A percentile compares a stretch with the other conserved stretches of the same genome.
Conservation (phyloP, 2,329 filamentous ascomycete genomes). For the Hypomyces rosellus region DNA sequence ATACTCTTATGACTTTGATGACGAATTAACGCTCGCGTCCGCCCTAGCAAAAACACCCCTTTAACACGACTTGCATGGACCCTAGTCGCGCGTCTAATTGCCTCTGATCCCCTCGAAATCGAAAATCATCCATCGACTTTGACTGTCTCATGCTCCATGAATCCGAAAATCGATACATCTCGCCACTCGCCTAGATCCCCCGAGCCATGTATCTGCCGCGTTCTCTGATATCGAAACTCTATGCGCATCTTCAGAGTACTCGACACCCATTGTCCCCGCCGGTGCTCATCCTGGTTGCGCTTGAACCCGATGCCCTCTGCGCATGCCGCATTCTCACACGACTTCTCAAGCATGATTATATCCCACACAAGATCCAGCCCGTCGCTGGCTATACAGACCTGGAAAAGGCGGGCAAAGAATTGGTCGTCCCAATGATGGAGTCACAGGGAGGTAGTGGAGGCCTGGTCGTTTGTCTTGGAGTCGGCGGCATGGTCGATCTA, state of each 20-base stretch:
- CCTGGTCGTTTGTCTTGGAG: conserved; percentile 84
- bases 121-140: background rate
- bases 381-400: conserved; percentile 90
- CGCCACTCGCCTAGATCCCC: conserved; percentile 24
- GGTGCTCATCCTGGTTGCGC: conserved; percentile 83
- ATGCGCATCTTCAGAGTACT: conserved; percentile 78
- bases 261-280: conserved; percentile 87
- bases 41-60: background rate
- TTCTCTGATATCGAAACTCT: conserved; percentile 80
- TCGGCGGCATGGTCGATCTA: conserved; percentile 86
- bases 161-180: conserved; percentile 13
- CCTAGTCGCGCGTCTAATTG: conserved; percentile 12
- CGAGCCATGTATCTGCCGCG: conserved; percentile 87
- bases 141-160: conserved; percentile 19
- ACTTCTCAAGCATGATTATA: conserved; percentile 95
- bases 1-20: background rate
- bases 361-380: conserved; percentile 94
- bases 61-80: background rate
- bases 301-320: conserved; percentile 92
- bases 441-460: conserved; percentile 78
- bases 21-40: conserved; percentile 2
- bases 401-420: conserved; percentile 67
- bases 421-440: conserved; percentile 82
- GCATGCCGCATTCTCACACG: conserved; percentile 89
- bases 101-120: conserved; percentile 3